Base-by-base conservation (phyloP, 1,284 basidiomycete genomes). In the Cryptococcus sp. region DNA sequence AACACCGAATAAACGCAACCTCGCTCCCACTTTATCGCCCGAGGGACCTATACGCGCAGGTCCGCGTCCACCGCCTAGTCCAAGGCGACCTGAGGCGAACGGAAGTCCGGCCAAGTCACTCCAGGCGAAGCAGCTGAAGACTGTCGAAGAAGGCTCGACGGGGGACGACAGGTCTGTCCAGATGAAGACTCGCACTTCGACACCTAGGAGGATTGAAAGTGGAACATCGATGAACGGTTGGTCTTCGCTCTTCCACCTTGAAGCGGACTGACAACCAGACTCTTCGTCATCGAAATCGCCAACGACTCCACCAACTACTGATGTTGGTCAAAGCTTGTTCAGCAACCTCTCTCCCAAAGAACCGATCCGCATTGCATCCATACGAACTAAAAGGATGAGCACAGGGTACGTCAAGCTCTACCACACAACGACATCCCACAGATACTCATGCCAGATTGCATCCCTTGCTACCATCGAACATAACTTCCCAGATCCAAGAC, bases 401-500 rank as follows among this genome's bases (percentile, higher is more conserved):
- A 83, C 85, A 37, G 84, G 84, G 86, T 87, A 69, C 59, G 81
- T 71, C 23, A 41, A 3, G 16, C 25, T 49, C 21, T 10, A 28
- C 19, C 13, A 32, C 48, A 19, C 32, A 21, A 28, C 36, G 22
- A 18, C 5, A 9, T 32, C 25, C 24, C 5, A 5, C 31, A 14
- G 21, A 9, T 39, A 23, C 9, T 36, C 54, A 19, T 19, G 21
- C 53, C 57, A 86, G 85, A 34, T 80, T 80, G 24, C 83, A 86
- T 62, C 85, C 84, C 9, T 78, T 83, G 16, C 77, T 91, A 18
- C 90, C 89, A 0, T 77, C 83, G 24, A 86, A 86, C 52, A 82
- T 92, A 45, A 85, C 83, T 1, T 82, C 81, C 24, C 87, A 91
- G 57, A 91, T 91, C 40, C 84, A 87, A 60, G 84, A 85, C 59